Percentiles rank a stretch among this genome's conserved stretches.
phyloP scores from a whole-genome alignment of 139 green algal species.

The Spirogloea muscicola region DNA sequence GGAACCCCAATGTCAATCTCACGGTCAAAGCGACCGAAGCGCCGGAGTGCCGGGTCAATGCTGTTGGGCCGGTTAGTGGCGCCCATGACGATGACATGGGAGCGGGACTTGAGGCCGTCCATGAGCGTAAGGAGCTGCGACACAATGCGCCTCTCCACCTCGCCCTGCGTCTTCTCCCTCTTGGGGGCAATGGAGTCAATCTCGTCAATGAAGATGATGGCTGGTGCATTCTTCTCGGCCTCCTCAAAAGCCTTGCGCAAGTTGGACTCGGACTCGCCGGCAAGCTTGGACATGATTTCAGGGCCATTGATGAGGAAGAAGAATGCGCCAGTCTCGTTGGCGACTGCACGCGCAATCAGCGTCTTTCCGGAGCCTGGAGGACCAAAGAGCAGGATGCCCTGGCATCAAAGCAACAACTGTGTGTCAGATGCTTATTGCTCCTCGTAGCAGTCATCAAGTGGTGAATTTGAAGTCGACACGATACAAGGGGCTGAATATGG shows the following conservation, averaged over 20 bases:
- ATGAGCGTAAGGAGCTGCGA: conserved; percentile 99
- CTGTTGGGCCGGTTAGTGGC: conserved; percentile 98
- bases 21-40: conserved; percentile 97
- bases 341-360: conserved; percentile 95
- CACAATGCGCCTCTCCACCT: conserved; percentile 98
- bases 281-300: conserved; percentile 99
- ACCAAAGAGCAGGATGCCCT: conserved; percentile 97
- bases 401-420: too few relatives aligned
- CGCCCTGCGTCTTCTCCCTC: conserved; percentile 97
- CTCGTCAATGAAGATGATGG: conserved; percentile 99
- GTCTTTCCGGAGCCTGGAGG: conserved; percentile 90
- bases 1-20: conserved; percentile 99
- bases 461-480: too few relatives aligned
- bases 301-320: conserved; percentile 99
- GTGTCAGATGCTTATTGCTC: too few relatives aligned
- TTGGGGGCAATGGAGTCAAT: conserved; percentile 99
- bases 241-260: conserved; percentile 97
- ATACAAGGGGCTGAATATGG: too few relatives aligned
- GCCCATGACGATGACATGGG: conserved; percentile 93
- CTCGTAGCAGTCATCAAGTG: too few relatives aligned
- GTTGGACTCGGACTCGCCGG: conserved; percentile 92
- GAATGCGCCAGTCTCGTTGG: conserved; percentile 98
- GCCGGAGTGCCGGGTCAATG: conserved; percentile 93
- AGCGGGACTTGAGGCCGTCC: conserved; percentile 85
- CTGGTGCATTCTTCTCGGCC: conserved; percentile 97